Percentiles rank a stretch among this genome's conserved stretches.
Conservation (phyloP, 768 basidiomycete species). For the Tulasnella sp. region DNA sequence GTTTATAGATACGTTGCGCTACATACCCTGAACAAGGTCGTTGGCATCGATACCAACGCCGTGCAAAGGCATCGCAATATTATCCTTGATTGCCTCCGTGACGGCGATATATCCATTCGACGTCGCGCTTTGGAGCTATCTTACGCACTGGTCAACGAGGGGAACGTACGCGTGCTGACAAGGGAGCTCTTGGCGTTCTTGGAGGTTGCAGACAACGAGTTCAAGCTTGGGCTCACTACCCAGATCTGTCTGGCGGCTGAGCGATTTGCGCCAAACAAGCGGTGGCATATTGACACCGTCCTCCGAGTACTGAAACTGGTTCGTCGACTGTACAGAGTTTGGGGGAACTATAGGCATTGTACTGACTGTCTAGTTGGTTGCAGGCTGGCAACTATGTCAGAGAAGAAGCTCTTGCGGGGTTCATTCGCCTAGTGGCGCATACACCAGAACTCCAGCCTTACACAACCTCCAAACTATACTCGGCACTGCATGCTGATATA, state of each 20-base stretch:
- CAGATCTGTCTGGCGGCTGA: conserved; percentile 95
- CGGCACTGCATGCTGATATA: conserved; percentile 78
- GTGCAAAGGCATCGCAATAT: conserved; percentile 97
- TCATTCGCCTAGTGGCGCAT: conserved; percentile 91
- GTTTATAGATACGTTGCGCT: conserved; percentile 83
- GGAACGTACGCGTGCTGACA: conserved; percentile 84
- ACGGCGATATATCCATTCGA: conserved; percentile 97
- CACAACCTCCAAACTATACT: conserved; percentile 83
- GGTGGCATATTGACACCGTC: conserved; percentile 99
- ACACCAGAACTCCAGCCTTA: conserved; percentile 96
- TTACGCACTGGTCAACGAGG: conserved; percentile 92
- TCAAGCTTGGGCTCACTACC: conserved; percentile 95
- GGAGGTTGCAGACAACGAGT: conserved; percentile 97
- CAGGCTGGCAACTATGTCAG: conserved; percentile 98
- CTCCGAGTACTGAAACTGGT: conserved; percentile 86
- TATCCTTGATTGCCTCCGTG: conserved; percentile 97
- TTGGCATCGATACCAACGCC: conserved; percentile 93
- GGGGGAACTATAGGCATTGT: not conserved
- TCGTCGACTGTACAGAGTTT: conserved; percentile 24
- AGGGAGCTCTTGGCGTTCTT: conserved; percentile 91
- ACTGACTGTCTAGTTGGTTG: not conserved
- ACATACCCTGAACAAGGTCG: conserved; percentile 97
- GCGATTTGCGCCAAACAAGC: conserved; percentile 90
- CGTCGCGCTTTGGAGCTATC: conserved; percentile 93
- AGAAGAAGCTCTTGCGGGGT: conserved; percentile 89